Percentiles rank a stretch among this genome's conserved stretches.
phyloP scores from a whole-genome alignment of 1,284 basidiomycete species.

The Irpex rosettiformis region DNA sequence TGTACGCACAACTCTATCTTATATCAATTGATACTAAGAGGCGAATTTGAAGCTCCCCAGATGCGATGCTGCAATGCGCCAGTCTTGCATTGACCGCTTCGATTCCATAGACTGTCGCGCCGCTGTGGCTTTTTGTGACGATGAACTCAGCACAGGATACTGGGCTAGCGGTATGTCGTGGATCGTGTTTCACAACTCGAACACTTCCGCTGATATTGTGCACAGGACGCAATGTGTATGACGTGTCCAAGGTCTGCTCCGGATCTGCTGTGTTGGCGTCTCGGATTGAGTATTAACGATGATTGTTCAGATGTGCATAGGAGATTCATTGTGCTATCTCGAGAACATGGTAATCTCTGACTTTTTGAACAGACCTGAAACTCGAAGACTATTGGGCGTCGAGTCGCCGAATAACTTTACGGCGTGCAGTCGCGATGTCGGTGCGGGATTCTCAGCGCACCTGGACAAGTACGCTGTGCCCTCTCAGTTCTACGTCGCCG shows the following conservation, averaged over 20 bases:
- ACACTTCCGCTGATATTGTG: neutral
- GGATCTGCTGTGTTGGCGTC: neutral
- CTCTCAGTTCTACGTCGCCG: conserved; percentile 64
- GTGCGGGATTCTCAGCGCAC: conserved; percentile 41
- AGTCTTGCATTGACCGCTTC: conserved; percentile 49
- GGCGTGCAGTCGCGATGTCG: conserved; percentile 53
- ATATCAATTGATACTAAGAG: neutral
- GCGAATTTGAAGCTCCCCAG: conserved; percentile 43
- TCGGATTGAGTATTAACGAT: neutral
- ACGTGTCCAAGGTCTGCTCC: conserved; percentile 58
- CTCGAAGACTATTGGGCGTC: conserved; percentile 57
- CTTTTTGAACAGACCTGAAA: conserved; percentile 55
- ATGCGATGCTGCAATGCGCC: conserved; percentile 45
- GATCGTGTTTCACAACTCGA: neutral
- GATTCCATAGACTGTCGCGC: conserved; percentile 62
- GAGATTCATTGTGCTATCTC: conserved; percentile 51
- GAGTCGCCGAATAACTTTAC: conserved; percentile 51
- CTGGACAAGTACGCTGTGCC: conserved; percentile 60
- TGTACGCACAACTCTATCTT: conserved; percentile 27
- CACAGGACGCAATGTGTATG: conserved; percentile 62
- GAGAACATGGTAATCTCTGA: conserved; percentile 47
- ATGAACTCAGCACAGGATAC: conserved; percentile 48
- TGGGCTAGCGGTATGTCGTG: conserved; percentile 45
- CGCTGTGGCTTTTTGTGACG: conserved; percentile 60
- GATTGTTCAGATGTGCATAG: conserved; percentile 42